Evolutionary conservation across 2,329 filamentous ascomycete species (phyloP), one percentile per base, ranked within the genome.

Genomic region (Talaromyces sp.): DNA sequence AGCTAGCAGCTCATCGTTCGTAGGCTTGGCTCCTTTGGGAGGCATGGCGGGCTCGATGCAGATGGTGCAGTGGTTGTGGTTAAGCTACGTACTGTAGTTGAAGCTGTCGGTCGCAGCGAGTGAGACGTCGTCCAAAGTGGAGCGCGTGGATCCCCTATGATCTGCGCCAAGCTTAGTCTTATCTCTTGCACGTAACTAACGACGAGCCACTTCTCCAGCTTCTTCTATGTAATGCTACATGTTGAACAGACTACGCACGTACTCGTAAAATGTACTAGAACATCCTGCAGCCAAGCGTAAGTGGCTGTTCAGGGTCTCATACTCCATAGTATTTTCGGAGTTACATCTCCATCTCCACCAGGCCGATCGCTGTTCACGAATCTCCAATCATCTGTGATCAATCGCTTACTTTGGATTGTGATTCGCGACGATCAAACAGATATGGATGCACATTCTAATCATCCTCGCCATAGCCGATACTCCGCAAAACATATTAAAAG

Each of bases 1-100:
- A 70, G 81, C 81, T 41, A 83, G 75, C 22, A 83, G 79, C 74
- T 83, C 81, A 67, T 83, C 81, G 63, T 75, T 80, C 8, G 81
- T 82, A 6, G 78, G 76, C 71, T 79, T 78, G 13, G 71, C 66
- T 66, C 64, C 69, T 69, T 79, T 79, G 13, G 76, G 73, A 61
- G 73, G 73, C 77, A 78, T 79, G 41, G 65, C 72, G 35, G 25
- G 31, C 31, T 49, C 11, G 47, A 25, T 54, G 45, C 22, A 31
- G 25, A 52, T 17, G 8, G 35, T 39, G 31, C 33, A 41, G 33
- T 39, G 15, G 52, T 25, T 37, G 33, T 39, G 31, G 22, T 2
- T 22, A 37, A 54, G 50, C 31, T 15, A 4, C 9, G 17, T 56
- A 39, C 35, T 37, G 35, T 39, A 3, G 33, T 31, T 37, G 37